Base-by-base conservation (phyloP, 768 basidiomycete genomes). In the Calvatia gigantea region DNA sequence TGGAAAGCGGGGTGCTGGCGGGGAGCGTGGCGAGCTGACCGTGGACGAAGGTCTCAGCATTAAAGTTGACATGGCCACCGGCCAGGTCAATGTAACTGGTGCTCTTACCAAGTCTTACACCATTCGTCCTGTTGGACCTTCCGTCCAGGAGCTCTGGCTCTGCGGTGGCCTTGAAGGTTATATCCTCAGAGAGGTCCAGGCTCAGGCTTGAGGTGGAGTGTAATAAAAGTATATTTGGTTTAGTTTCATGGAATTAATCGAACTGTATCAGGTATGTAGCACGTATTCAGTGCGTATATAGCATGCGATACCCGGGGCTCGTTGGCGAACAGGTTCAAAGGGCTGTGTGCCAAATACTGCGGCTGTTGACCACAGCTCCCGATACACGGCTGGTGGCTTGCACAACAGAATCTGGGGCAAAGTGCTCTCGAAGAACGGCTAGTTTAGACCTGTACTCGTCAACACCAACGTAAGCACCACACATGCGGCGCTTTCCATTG, bases 111-210 rank as follows among this genome's bases (percentile, higher is more conserved):
- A 78, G 66, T 77, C 72, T 59, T 89, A 96, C 65, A 60, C 64
- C 15, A 80, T 94, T 14, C 82, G 88, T 33, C 82, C 87, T 8
- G 87, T 99, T 5, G 97, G 97, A 8, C 75, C 84, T 42, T 97
- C 94, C 67, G 96, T 99, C 45, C 97, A 99, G 74, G 96, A 99
- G 71, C 75, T 99, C 39, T 98, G 97, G 97, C 78, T 95, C 12
- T 95, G 92, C 61, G 94, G 92, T 6, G 94, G 95, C 6, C 70
- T 98, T 54, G 96, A 98, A 64, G 94, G 94, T 1, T 97, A 85
- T 67, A 91, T 98, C 47, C 70, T 93, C 63, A 91, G 91, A 69
- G 79, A 82, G 61, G 87, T 91, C 48, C 74, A 75, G 58, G 66
- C 67, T 6, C 70, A 73, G 31, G 61, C 63, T 28, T 54, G 52